Base-by-base conservation (phyloP, 2,329 filamentous ascomycete genomes). In the Lasiodiplodia gonubiensis region DNA sequence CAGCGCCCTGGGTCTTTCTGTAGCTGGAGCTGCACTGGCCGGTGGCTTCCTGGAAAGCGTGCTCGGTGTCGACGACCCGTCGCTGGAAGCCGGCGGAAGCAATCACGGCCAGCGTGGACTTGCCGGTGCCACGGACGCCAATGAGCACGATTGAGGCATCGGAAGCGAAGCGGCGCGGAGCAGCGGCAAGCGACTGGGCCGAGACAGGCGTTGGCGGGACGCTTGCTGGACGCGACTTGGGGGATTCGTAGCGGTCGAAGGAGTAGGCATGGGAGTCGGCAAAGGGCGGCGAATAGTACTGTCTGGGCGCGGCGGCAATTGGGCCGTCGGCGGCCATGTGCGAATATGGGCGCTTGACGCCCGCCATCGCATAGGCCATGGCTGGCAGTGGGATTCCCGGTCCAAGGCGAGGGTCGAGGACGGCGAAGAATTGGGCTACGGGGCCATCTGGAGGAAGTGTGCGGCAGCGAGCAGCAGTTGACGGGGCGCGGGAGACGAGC, bases 61-160 rank as follows among this genome's bases (percentile, higher is more conserved):
- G 84, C 70, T 93, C 90, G 39, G 89, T 84, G 69, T 93, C 91
- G 64, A 93, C 80, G 2, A 93, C 83, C 64, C 87, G 87, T 49
- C 89, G 84, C 64, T 88, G 86, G 76, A 91, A 88, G 59, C 90
- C 89, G 8, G 89, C 88, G 0, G 90, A 90, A 6, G 90, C 89
- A 69, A 94, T 92, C 57, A 94, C 86, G 16, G 89, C 91, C 12
- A 94, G 81, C 1, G 90, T 92, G 1, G 90, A 90, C 77, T 93
- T 93, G 18, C 91, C 91, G 5, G 89, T 88, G 12, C 91, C 91
- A 16, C 90, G 87, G 67, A 92, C 88, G 2, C 91, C 91, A 25
- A 91, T 85, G 21, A 94, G 82, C 7, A 93, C 86, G 66, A 94
- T 88, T 1, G 91, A 92, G 2, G 89, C 88, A 80, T 91, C 85